Evolutionary conservation across 2,329 filamentous ascomycete species (phyloP), one percentile per base, ranked within the genome.

Genomic region (Didymella glomerata): DNA sequence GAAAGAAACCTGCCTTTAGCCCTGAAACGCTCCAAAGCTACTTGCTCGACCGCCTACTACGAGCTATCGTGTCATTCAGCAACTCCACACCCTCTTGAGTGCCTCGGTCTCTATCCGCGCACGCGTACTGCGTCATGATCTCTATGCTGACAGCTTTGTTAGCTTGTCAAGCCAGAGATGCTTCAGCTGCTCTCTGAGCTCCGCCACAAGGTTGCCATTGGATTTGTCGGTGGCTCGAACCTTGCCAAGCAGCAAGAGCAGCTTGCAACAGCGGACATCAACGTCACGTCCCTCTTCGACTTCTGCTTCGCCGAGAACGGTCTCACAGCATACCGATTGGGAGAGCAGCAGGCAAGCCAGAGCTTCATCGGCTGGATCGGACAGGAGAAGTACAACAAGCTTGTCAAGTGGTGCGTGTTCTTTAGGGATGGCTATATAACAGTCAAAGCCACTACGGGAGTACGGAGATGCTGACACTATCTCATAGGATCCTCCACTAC

Each of bases 221-320:
- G 93, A 69, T 96, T 88, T 81, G 93, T 98, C 62, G 95, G 95
- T 73, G 95, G 95, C 76, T 95, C 91, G 71, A 90, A 98, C 84
- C 86, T 97, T 63, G 82, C 79, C 77, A 98, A 99, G 84, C 95
- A 98, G 81, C 92, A 98, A 80, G 95, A 98, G 80, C 94, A 98
- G 82, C 86, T 98, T 62, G 93, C 93, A 76, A 85, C 86, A 4
- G 50, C 66, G 6, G 77, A 85, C 25, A 84, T 89, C 68, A 77
- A 83, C 68, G 94, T 98, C 62, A 93, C 88, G 51, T 83, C 87
- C 62, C 88, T 98, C 72, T 99, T 99, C 83, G 95, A 99, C 84
- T 99, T 92, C 82, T 95, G 90, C 86, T 99, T 99, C 82, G 84
- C 93, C 59, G 95, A 99, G 83, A 99, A 99, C 81, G 95, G 95